A percentile compares a stretch with the other conserved stretches of the same genome.
Conservation (phyloP, 306 rosid genomes). For the Alnus rubra region DNA sequence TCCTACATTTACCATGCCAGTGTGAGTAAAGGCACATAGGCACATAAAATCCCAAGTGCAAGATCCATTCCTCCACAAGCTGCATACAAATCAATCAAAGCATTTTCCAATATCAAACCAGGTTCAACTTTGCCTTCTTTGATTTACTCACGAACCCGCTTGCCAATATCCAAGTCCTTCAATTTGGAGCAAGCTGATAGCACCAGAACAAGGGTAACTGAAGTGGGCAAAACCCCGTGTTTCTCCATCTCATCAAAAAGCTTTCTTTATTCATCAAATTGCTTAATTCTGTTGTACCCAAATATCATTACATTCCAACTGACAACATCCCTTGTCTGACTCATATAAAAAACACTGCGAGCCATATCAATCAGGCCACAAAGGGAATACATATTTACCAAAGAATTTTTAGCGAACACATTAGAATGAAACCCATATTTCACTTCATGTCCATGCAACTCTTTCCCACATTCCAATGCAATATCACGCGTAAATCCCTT, state of each 20-base stretch:
- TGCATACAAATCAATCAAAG: slow-evolving; percentile 75
- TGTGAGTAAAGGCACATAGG: slow-evolving; percentile 79
- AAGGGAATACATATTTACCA: slow-evolving; percentile 57
- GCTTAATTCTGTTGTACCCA: slow-evolving; percentile 65
- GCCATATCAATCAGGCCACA: slow-evolving; percentile 66
- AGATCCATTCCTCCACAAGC: slow-evolving; percentile 70
- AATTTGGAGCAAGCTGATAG: slow-evolving; percentile 79
- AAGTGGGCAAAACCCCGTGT: slow-evolving; percentile 58
- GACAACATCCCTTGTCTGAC: slow-evolving; percentile 59
- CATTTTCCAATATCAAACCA: slow-evolving; percentile 64
- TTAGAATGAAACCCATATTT: slow-evolving; percentile 67
- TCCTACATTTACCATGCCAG: slow-evolving; percentile 84
- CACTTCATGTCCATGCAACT: slow-evolving; percentile 61
- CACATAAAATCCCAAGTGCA: slow-evolving; percentile 71
- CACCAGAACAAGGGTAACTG: slow-evolving; percentile 68
- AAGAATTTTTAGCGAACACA: slow-evolving; percentile 67
- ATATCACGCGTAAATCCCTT: slow-evolving; percentile 51
- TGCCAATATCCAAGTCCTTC: slow-evolving; percentile 74
- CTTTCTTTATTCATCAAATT: slow-evolving; percentile 56
- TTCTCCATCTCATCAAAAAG: slow-evolving; percentile 66
- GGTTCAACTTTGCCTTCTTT: slow-evolving; percentile 45
- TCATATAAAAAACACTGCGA: slow-evolving; percentile 50
- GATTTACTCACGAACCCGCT: slow-evolving; percentile 43
- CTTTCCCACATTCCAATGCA: slow-evolving; percentile 51
- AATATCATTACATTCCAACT: slow-evolving; percentile 84